These are phyloP conservation scores for Fusarium subtropicale DNA, from an alignment of 2,329 filamentous ascomycete species.

Conservation along the genomic window DNA sequence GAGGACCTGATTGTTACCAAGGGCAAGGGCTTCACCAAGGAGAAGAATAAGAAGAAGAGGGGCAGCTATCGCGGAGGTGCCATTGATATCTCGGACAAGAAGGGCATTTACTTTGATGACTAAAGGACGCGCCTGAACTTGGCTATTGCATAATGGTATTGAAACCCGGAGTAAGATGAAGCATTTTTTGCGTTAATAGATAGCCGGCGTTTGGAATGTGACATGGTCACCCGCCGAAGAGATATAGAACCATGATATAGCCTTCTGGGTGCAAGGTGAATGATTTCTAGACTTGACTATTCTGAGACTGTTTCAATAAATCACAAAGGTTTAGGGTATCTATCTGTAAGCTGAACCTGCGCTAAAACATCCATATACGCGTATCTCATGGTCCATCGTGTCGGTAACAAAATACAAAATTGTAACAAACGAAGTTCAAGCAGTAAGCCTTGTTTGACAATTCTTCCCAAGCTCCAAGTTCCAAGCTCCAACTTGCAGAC, in stretches of 20 bases:
- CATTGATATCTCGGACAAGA: constrained; percentile 85
- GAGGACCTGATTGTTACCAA: constrained; percentile 89
- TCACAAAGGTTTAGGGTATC: constrained; percentile 2
- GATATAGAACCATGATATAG: constrained; percentile 29
- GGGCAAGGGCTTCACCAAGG: constrained; percentile 98
- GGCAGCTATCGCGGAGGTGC: constrained; percentile 90
- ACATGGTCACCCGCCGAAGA: constrained; percentile 32
- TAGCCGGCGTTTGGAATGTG: constrained; percentile 46
- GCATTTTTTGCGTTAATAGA: constrained; percentile 34
- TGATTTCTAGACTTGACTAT: constrained; percentile 5
- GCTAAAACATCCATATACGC: neutral
- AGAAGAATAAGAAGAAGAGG: constrained; percentile 98
- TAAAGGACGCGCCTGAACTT: constrained; percentile 55
- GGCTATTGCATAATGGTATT: constrained; percentile 1
- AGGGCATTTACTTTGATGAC: constrained; percentile 95
- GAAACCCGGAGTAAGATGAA: constrained; percentile 9
- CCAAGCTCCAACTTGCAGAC: neutral
- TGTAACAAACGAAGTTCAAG: neutral
- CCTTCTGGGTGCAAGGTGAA: constrained; percentile 7
- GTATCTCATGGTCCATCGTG: neutral
- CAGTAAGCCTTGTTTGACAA: neutral
- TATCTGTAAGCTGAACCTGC: neutral
- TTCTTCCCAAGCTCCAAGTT: neutral
- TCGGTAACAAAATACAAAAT: neutral
- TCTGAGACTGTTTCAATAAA: constrained; percentile 2